phyloP scores from a whole-genome alignment of 1,139 yeast species.

The Hyphopichia burtonii region DNA sequence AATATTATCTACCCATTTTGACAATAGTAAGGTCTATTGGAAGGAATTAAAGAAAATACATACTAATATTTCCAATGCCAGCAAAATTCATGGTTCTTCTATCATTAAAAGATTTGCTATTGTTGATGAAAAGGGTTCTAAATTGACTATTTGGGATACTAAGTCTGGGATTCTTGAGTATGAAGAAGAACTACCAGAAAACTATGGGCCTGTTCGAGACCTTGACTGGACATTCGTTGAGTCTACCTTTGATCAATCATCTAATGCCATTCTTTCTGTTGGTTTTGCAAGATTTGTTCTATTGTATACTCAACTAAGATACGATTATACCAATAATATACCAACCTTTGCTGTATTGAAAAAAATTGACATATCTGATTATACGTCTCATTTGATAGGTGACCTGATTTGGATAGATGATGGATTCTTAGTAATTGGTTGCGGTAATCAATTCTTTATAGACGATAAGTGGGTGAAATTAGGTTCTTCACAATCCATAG shows the following conservation, averaged over 20 bases:
- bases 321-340: constrained; percentile 78
- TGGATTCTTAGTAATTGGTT: constrained; percentile 77
- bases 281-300: constrained; percentile 67
- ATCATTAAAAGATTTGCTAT: constrained; percentile 68
- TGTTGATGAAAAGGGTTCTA: constrained; percentile 50
- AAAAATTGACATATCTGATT: constrained; percentile 65
- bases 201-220: constrained; percentile 48
- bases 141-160: constrained; percentile 75
- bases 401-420: constrained; percentile 84
- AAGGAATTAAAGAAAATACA: constrained; percentile 42
- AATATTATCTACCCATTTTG: constrained; percentile 27
- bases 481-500: constrained; percentile 28
- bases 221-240: constrained; percentile 81
- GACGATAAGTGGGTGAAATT: constrained; percentile 62
- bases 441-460: constrained; percentile 86
- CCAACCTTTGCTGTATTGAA: constrained; percentile 81
- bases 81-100: constrained; percentile 69
- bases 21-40: constrained; percentile 41
- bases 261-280: constrained; percentile 75
- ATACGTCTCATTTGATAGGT: constrained; percentile 79
- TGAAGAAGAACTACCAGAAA: constrained; percentile 41
- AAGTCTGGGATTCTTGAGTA: constrained; percentile 68
- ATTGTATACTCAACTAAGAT: constrained; percentile 77
- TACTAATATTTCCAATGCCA: constrained; percentile 56
- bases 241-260: constrained; percentile 17